A percentile compares a stretch with the other conserved stretches of the same genome.
phyloP scores from a whole-genome alignment of 306 rosid genomes.

The Quercus gilva region DNA sequence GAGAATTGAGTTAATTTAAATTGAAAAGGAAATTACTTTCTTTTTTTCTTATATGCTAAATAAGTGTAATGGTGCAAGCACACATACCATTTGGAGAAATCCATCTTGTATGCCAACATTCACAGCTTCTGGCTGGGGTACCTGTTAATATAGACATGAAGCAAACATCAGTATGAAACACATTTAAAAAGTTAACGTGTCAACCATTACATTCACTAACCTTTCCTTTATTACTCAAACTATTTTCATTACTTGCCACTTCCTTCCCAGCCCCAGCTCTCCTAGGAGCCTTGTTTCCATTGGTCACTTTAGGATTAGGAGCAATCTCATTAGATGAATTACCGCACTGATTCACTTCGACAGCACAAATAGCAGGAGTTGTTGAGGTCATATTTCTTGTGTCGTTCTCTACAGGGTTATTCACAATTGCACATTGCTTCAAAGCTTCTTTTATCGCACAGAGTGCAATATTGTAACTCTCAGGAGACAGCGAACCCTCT shows the following conservation, averaged over 20 bases:
- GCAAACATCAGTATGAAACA: constrained; percentile 5
- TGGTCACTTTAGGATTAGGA: constrained; percentile 33
- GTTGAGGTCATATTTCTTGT: constrained; percentile 20
- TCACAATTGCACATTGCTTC: constrained; percentile 42
- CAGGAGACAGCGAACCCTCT: constrained; percentile 60
- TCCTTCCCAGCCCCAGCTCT: constrained; percentile 32
- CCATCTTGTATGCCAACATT: constrained; percentile 33
- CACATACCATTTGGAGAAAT: constrained; percentile 49
- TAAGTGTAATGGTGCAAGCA: neutral
- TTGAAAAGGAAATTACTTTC: neutral
- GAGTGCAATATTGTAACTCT: constrained; percentile 52
- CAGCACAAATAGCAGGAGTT: constrained; percentile 32
- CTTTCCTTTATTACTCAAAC: constrained; percentile 42
- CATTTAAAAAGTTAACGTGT: constrained; percentile 2
- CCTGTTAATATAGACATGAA: constrained; percentile 29
- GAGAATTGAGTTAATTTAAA: neutral
- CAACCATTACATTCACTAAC: constrained; percentile 28
- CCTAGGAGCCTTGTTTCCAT: constrained; percentile 30
- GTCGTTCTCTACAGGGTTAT: constrained; percentile 40
- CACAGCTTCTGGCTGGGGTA: constrained; percentile 37
- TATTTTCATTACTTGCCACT: constrained; percentile 26
- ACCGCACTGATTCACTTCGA: constrained; percentile 35
- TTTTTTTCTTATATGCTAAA: neutral
- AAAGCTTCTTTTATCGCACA: constrained; percentile 46
- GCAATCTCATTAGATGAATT: constrained; percentile 17